Percentiles rank a stretch among this genome's conserved stretches.
Evolutionary conservation across 2,329 filamentous ascomycete species (phyloP).

Genomic region (Huntiella abstrusa): DNA sequence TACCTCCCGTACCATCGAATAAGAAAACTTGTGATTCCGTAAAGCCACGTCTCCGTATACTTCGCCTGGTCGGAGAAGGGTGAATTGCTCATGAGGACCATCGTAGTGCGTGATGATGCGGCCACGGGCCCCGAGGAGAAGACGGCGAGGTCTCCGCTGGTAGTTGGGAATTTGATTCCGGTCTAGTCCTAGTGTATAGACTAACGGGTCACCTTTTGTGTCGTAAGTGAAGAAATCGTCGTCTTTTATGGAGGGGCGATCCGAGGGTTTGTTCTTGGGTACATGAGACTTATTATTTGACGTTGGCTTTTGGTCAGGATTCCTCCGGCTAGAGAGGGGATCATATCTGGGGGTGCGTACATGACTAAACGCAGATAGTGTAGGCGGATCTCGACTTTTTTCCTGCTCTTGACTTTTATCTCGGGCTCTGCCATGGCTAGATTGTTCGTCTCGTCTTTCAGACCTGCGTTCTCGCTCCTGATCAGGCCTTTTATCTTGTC

Average conservation of each 20-base stretch:
- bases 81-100: conserved; percentile 36
- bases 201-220: conserved; percentile 56
- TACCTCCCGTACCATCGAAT: conserved; percentile 5
- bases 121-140: conserved; percentile 45
- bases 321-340: no score
- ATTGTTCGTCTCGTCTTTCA: neutral
- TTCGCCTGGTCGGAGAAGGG: conserved; percentile 26
- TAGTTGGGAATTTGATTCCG: conserved; percentile 55
- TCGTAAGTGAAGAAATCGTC: conserved; percentile 42
- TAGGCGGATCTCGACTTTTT: neutral
- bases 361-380: neutral
- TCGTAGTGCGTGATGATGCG: conserved; percentile 49
- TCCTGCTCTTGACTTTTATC: neutral
- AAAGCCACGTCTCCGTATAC: conserved; percentile 4
- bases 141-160: conserved; percentile 46
- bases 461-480: neutral
- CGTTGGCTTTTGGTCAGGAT: neutral
- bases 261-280: neutral
- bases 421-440: neutral
- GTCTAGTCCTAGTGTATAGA: conserved; percentile 51
- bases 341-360: neutral
- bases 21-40: conserved; percentile 9
- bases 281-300: neutral
- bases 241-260: conserved; percentile 11
- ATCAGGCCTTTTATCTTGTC: neutral